Evolutionary conservation across 1,284 basidiomycete species (phyloP).

Genomic region (Pyrrhoderma noxium): DNA sequence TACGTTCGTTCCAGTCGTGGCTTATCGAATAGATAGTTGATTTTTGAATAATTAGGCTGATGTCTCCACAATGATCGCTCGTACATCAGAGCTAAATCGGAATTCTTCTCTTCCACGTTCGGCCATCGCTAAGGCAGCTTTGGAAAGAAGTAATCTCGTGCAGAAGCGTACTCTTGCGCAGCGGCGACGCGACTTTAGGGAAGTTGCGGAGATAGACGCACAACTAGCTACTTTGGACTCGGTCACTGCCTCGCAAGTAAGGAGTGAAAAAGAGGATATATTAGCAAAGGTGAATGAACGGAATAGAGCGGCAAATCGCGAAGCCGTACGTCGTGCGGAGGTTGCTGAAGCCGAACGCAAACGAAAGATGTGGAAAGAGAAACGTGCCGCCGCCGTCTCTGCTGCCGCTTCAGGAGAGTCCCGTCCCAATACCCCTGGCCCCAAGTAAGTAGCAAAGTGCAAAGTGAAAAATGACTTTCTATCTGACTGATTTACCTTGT

Average conservation of each 20-base stretch:
- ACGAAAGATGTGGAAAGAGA: slow-evolving; percentile 47
- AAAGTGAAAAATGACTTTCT: slow-evolving; percentile 23
- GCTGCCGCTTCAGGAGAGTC: slow-evolving; percentile 39
- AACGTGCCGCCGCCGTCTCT: slow-evolving; percentile 36
- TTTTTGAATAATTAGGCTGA: slow-evolving; percentile 40
- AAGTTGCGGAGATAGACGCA: slow-evolving; percentile 52
- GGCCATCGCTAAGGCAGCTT: slow-evolving; percentile 35
- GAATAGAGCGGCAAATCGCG: slow-evolving; percentile 76
- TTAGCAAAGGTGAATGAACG: slow-evolving; percentile 82
- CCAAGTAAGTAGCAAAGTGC: slow-evolving; percentile 36
- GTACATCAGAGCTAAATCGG: slow-evolving; percentile 49
- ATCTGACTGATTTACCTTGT: slow-evolving; percentile 18
- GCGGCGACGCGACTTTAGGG: slow-evolving; percentile 58
- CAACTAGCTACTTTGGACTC: slow-evolving; percentile 52
- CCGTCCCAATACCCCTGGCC: slow-evolving; percentile 45
- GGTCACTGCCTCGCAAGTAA: slow-evolving; percentile 27
- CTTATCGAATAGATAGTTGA: neutral
- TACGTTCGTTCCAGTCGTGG: no score
- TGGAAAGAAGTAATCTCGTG: slow-evolving; percentile 56
- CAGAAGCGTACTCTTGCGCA: slow-evolving; percentile 65
- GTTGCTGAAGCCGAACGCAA: slow-evolving; percentile 57
- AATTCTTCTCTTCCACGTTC: slow-evolving; percentile 31
- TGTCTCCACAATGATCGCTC: slow-evolving; percentile 63
- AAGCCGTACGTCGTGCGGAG: slow-evolving; percentile 74
- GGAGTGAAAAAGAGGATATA: slow-evolving; percentile 41